Evolutionary conservation across 768 basidiomycete species (phyloP).

Genomic region (Suillus subalutaceus): DNA sequence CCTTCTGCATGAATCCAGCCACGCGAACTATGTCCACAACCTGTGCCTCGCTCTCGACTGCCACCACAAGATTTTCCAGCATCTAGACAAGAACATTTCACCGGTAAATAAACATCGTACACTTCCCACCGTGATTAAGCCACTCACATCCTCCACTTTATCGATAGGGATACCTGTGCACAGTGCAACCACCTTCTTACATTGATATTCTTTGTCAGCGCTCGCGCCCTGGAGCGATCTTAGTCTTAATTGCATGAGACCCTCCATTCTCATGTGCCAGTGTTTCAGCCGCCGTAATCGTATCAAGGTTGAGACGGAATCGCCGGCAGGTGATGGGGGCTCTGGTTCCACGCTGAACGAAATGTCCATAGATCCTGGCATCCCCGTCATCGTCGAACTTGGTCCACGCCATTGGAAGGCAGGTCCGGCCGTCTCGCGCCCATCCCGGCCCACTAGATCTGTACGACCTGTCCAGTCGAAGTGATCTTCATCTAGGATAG

Average conservation of each 20-base stretch:
- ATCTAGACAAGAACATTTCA: conserved; percentile 48
- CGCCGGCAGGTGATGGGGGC: conserved; percentile 64
- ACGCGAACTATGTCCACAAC: conserved; percentile 83
- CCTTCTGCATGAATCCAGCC: conserved; percentile 92
- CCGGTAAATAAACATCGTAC: conserved; percentile 28
- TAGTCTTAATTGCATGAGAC: conserved; percentile 70
- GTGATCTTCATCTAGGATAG: conserved; percentile 72
- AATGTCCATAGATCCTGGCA: conserved; percentile 67
- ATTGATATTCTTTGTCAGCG: conserved; percentile 89
- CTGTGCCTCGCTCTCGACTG: conserved; percentile 86
- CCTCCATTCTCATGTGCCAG: conserved; percentile 84
- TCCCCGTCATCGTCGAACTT: conserved; percentile 65
- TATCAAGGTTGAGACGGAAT: conserved; percentile 64
- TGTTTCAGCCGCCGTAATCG: conserved; percentile 73
- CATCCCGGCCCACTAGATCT: conserved; percentile 43
- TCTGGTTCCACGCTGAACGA: conserved; percentile 69
- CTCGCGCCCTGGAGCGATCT: conserved; percentile 74
- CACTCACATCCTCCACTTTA: conserved; percentile 87
- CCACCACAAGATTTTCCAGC: conserved; percentile 82
- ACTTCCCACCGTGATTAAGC: conserved; percentile 16
- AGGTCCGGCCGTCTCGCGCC: conserved; percentile 40
- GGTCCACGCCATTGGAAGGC: conserved; percentile 75
- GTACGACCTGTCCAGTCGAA: conserved; percentile 91
- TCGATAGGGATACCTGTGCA: conserved; percentile 88
- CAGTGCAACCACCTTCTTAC: conserved; percentile 87